Conservation (phyloP, 495 filamentous ascomycete genomes). For the Darksidea phi region DNA sequence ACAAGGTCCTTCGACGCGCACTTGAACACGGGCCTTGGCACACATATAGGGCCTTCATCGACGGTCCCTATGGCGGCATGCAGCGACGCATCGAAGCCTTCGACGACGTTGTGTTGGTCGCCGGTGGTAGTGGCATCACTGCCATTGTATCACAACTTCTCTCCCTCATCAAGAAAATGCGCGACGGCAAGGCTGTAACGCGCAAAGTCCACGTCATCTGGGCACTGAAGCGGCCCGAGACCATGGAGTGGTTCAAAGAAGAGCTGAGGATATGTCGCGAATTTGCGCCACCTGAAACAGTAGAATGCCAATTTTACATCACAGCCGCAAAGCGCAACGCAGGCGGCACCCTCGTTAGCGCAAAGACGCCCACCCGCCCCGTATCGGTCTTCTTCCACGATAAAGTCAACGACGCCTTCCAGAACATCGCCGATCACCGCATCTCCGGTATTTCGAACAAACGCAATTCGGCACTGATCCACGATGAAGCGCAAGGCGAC, state of each 20-base stretch:
- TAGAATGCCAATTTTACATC: slow-evolving; percentile 92
- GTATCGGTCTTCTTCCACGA: slow-evolving; percentile 73
- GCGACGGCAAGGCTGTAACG: slow-evolving; percentile 87
- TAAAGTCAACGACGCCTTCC: slow-evolving; percentile 77
- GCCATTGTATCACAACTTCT: slow-evolving; percentile 86
- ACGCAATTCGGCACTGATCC: slow-evolving; percentile 74
- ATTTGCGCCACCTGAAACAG: slow-evolving; percentile 74
- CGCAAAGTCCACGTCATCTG: slow-evolving; percentile 87
- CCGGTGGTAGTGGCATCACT: slow-evolving; percentile 92
- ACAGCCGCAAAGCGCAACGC: slow-evolving; percentile 65
- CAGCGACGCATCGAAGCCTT: slow-evolving; percentile 87
- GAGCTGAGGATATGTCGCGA: slow-evolving; percentile 87
- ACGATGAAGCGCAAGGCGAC: slow-evolving; percentile 77
- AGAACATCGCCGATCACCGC: slow-evolving; percentile 72
- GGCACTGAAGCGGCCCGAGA: slow-evolving; percentile 84
- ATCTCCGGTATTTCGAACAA: slow-evolving; percentile 38
- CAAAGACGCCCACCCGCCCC: slow-evolving; percentile 51
- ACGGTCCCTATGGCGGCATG: slow-evolving; percentile 95
- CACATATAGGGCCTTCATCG: slow-evolving; percentile 84
- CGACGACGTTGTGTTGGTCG: slow-evolving; percentile 87
- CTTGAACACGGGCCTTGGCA: slow-evolving; percentile 78
- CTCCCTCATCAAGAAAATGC: slow-evolving; percentile 90
- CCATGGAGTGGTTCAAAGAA: slow-evolving; percentile 97
- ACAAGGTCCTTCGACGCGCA: slow-evolving; percentile 72
- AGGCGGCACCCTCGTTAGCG: slow-evolving; percentile 48